phyloP scores from a whole-genome alignment of 495 filamentous ascomycete species.

The Neurospora hispaniola region DNA sequence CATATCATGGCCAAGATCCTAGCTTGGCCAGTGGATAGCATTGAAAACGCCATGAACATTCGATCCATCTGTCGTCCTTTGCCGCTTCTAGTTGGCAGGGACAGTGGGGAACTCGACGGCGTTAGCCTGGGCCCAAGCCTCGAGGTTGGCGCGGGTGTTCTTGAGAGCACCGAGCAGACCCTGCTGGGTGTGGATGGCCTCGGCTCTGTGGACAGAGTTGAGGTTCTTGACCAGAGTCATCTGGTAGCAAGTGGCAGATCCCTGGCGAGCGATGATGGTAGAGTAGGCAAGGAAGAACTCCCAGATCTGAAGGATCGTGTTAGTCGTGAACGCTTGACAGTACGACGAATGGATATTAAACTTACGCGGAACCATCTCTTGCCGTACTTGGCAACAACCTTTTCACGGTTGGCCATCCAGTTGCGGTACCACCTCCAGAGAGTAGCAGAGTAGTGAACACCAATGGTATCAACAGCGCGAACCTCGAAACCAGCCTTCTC shows the following conservation, averaged over 20 bases:
- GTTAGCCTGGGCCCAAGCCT: constrained; percentile 35
- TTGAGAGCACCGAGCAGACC: constrained; percentile 61
- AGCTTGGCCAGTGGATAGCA: not conserved
- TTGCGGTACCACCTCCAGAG: constrained; percentile 99
- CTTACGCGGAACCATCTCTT: constrained; percentile 91
- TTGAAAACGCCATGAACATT: not conserved
- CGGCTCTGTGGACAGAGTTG: constrained; percentile 89
- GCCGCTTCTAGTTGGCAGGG: constrained; percentile 20
- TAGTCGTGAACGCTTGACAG: not conserved
- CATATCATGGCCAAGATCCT: not conserved
- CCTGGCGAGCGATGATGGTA: constrained; percentile 89
- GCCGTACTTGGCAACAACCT: constrained; percentile 92
- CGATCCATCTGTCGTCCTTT: not conserved
- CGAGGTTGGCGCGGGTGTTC: constrained; percentile 29
- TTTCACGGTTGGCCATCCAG: constrained; percentile 93
- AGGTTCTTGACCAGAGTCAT: constrained; percentile 95
- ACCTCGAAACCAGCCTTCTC: constrained; percentile 72
- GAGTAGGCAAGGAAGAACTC: constrained; percentile 94
- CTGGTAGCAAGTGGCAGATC: constrained; percentile 90
- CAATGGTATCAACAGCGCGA: constrained; percentile 74
- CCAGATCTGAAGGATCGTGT: constrained; percentile 63
- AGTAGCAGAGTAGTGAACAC: constrained; percentile 95
- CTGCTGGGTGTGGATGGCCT: constrained; percentile 70
- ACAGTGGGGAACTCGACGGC: constrained; percentile 32
- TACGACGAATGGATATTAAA: constrained; percentile 8